Evolutionary conservation across 306 rosid species (phyloP), one percentile per base, ranked within the genome.

Genomic region (Fragaria iinumae): DNA sequence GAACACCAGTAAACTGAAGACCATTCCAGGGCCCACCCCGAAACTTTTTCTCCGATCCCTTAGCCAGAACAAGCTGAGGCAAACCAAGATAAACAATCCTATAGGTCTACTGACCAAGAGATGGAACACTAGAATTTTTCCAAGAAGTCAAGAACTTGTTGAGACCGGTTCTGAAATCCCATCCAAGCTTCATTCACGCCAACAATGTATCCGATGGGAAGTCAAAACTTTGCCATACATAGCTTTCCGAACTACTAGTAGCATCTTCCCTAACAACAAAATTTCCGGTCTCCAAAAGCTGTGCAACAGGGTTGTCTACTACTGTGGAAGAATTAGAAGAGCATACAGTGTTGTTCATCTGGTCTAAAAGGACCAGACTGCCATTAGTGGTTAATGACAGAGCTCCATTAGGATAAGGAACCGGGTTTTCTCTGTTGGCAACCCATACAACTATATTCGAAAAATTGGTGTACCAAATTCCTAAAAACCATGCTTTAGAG

Each of bases 201-300:
- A 86, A 73, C 17, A 50, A 39, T n/a, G 80, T 85, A n/a, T 85
- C 80, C 13, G 82, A 67, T 9, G 84, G 86, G 20, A 62, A 56
- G 65, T 84, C 82, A 73, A 81, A 87, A 57, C 88, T 83, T 65
- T 86, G 84, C 90, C 90, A 86, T 25, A 81, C 1, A 50, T 76
- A 10, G 18, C 16, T 10, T 25, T 63, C 78, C 0, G 32, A 53
- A 32, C 21, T 44, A 29, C 5, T 9, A 5, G 4, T 12, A 3
- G 14, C 80, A 13, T 55, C 48, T 41, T 82, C 76, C 59, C n/a
- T 66, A 52, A 81, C 84, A 66, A 81, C 76, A 65, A 86, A 74
- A 57, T 86, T 86, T 49, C 87, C 84, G 9, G 60, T 45, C 4
- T 84, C 82, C 80, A 86, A 79, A 36, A 86, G 76, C 57, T 69